Evolutionary conservation across 148 eudicot species (phyloP).

Genomic region (Diospyros kaki): DNA sequence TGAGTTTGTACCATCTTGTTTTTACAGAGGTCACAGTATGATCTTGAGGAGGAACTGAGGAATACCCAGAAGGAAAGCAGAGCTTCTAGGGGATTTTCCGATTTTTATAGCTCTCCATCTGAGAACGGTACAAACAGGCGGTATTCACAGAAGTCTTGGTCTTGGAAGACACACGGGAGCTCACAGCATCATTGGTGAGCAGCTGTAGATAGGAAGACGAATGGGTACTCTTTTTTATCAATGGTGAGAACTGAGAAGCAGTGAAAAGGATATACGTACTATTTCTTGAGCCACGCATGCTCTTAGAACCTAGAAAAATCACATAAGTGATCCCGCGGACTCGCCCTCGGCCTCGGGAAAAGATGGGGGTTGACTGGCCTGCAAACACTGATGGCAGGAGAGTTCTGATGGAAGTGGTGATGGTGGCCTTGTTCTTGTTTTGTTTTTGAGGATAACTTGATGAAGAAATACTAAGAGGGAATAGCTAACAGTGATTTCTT

Average conservation of each 20-base stretch:
- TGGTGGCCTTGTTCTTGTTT: not conserved
- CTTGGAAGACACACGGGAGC: constrained; percentile 29
- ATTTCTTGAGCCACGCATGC: not conserved
- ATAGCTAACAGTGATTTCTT: not conserved
- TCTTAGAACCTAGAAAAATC: not conserved
- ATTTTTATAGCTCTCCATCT: constrained; percentile 41
- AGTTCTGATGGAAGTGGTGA: not conserved
- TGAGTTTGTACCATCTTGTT: not conserved
- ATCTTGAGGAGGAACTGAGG: constrained; percentile 67
- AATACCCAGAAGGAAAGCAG: constrained; percentile 34
- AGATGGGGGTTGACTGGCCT: not conserved
- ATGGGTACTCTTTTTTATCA: no score
- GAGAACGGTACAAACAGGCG: constrained; percentile 50
- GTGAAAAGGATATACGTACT: no score
- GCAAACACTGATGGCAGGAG: not conserved
- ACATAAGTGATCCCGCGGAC: not conserved
- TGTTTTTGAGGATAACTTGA: not conserved
- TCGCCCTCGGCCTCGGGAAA: not conserved
- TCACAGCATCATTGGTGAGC: constrained; percentile 37
- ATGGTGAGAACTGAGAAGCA: no score
- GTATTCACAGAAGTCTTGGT: constrained; percentile 44
- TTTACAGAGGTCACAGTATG: constrained; percentile 77
- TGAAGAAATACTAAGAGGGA: not conserved
- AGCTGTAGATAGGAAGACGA: not conserved
- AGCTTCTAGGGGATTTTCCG: constrained; percentile 41